These are phyloP conservation scores for Begonia loranthoides DNA, from an alignment of 306 rosid genomes.

Conservation along the genomic window DNA sequence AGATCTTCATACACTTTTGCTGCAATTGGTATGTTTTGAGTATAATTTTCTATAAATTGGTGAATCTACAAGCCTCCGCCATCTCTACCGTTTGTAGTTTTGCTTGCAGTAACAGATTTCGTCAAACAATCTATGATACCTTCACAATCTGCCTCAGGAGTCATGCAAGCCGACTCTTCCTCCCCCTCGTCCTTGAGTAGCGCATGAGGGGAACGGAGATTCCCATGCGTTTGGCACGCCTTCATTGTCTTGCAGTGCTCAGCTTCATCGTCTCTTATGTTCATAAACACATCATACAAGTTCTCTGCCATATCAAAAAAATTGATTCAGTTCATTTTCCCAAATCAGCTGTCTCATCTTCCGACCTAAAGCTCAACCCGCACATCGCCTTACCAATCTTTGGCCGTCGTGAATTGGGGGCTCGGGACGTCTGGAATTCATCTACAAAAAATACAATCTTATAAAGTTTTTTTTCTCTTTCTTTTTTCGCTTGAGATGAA, in stretches of 20 bases:
- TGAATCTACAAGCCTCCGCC: too few species aligned
- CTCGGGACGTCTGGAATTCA: constrained; percentile 91
- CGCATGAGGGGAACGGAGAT: constrained; percentile 85
- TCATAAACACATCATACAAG: constrained; percentile 73
- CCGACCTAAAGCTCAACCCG: background rate
- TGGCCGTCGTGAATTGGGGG: constrained; percentile 87
- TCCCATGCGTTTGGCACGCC: constrained; percentile 89
- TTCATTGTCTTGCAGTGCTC: constrained; percentile 97
- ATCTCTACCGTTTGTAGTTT: too few species aligned
- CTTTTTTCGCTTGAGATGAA: background rate
- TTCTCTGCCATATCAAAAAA: constrained; percentile 45
- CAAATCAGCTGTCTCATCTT: background rate
- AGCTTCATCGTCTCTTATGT: constrained; percentile 91
- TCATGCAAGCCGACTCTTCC: constrained; percentile 22
- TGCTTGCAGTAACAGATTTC: constrained; percentile 55
- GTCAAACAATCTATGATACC: constrained; percentile 79
- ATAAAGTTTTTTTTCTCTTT: constrained; percentile 10
- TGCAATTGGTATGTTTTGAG: too few species aligned
- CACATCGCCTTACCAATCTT: constrained; percentile 47
- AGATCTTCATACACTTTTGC: too few species aligned
- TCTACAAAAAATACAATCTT: constrained; percentile 32
- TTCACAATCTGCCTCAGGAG: constrained; percentile 41
- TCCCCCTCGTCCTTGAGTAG: too few species aligned
- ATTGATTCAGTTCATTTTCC: background rate
- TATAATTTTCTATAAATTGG: too few species aligned